Base-by-base conservation (phyloP, 192 early-diverging fungal species). In the Coemansia sp. region DNA sequence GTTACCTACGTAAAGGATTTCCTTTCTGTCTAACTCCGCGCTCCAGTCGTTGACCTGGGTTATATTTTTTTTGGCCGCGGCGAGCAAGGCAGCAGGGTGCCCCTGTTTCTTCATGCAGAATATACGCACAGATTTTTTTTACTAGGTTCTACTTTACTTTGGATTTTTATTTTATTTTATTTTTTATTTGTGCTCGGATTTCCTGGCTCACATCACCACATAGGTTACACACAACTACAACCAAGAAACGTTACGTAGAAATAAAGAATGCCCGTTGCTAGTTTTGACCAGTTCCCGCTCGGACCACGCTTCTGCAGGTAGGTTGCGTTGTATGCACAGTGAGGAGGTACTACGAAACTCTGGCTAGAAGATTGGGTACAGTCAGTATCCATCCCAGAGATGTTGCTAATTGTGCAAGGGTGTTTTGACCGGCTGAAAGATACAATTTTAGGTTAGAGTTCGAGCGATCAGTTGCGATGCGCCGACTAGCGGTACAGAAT, bases 301-400 rank as follows among this genome's bases (percentile, higher is more conserved):
- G 78, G 78, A 0, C 78, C 78, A 21, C 69, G 67, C 17, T 70
- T 81, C 55, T 71, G 70, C 61, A 81, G 78, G 78, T 76, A 76
- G 17, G 57, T 71, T 11, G 29, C 9, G 23, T 46, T 46, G 14
- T 46, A 46, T 46, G 39, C 39, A 14, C 39, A 46, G 39, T 17
- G 39, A 46, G 39, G 17, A 17, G 8, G 14, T 10, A 14, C 39
- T 46, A 46, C 17, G 39, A 4, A 3, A 4, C 39, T 46, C 39
- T 17, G 3, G 39, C 17, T 46, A 46, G 17, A 17, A 14, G 14
- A 17, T 14, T 14, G 17, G 39, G 14, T 17, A 46, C 11, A 46
- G 11, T 1, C 17, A 14, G 39, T 3, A 17, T 14, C 39, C 9
- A 46, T 46, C 1, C 17, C 14, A 46, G 11, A 17, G 11, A 17